phyloP scores from a whole-genome alignment of 108 stramenopile species.

The Chaetoceros muelleri region DNA sequence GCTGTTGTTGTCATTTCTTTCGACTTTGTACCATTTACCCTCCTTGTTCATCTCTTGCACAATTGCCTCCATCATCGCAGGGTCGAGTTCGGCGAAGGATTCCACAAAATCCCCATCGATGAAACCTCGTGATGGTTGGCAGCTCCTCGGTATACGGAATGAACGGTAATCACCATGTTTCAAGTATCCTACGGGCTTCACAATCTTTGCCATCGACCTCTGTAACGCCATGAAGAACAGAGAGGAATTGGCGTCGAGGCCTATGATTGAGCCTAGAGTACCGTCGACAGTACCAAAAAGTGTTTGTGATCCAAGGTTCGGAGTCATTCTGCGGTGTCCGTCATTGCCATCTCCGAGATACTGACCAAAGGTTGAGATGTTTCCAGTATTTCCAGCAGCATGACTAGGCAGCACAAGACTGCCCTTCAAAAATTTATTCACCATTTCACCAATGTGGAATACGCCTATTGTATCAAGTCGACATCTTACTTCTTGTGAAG shows the following conservation, averaged over 20 bases:
- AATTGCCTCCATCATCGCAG: slow-evolving; percentile 57
- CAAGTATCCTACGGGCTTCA: slow-evolving; percentile 81
- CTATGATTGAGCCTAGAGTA: slow-evolving; percentile 81
- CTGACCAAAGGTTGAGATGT: slow-evolving; percentile 2
- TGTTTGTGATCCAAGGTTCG: slow-evolving; percentile 69
- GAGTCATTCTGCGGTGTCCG: slow-evolving; percentile 41
- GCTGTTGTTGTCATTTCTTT: slow-evolving; percentile 5
- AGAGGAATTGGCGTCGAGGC: slow-evolving; percentile 74
- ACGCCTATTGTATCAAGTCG: slow-evolving; percentile 88
- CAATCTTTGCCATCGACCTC: slow-evolving; percentile 47
- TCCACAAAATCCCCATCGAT: slow-evolving; percentile 95
- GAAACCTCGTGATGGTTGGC: slow-evolving; percentile 68
- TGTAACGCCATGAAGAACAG: slow-evolving; percentile 80
- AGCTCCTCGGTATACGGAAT: slow-evolving; percentile 52
- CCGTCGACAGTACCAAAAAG: slow-evolving; percentile 95
- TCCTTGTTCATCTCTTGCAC: slow-evolving; percentile 73
- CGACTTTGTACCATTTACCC: slow-evolving; percentile 57
- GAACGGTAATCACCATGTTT: slow-evolving; percentile 77
- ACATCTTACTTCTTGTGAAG: slow-evolving; percentile 72
- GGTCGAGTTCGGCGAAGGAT: slow-evolving; percentile 86
- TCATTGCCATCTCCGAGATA: slow-evolving; percentile 1
- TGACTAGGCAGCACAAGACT: slow-evolving; percentile 67
- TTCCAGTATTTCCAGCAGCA: slow-evolving; percentile 1
- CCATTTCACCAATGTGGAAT: slow-evolving; percentile 94
- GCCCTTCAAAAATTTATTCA: slow-evolving; percentile 86